Base-by-base conservation (phyloP, 2,329 filamentous ascomycete genomes). In the Xylaria sp. region DNA sequence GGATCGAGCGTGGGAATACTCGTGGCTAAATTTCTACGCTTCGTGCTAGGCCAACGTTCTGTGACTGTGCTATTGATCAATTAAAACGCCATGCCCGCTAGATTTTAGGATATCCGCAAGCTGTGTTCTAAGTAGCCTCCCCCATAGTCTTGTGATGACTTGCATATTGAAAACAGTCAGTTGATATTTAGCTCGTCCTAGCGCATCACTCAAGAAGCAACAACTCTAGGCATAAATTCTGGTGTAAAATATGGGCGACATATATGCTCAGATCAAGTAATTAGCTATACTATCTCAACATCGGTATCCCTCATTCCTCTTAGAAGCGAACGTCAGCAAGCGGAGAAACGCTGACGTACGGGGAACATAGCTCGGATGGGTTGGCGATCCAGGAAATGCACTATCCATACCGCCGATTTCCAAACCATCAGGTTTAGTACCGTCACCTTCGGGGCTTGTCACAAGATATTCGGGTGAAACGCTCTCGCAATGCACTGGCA, bases 401-500 rank as follows among this genome's bases (percentile, higher is more conserved):
- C 17, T 35, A 35, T 35, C 29, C 19, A n/a, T n/a, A 15, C 47
- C 37, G 23, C 46, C 57, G 27, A 44, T 35, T 38, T 33, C 41
- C 41, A n/a, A 33, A 44, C 21, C 43, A 19, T 27, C 44, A 9
- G 9, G 31, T 25, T 17, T 27, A 33, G 29, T 54, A 44, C 19
- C 19, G 47, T 23, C 27, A n/a, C 27, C 40, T 47, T 40, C 40
- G 38, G 15, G 31, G 21, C 19, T 38, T 31, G 33, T 49, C 31
- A 55, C 23, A 15, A 33, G 38, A 27, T 44, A 4, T 33, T 37
- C 11, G 19, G 29, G 19, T 29, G 23, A 54, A n/a, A 19, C 21
- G 15, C 19, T 38, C n/a, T 57, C 54, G 54, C 31, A 46, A 25
- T 44, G 54, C 54, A 52, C 48, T 33, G 37, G 23, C 15, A 44